phyloP scores from a whole-genome alignment of 495 filamentous ascomycete species.

The Terfezia claveryi region DNA sequence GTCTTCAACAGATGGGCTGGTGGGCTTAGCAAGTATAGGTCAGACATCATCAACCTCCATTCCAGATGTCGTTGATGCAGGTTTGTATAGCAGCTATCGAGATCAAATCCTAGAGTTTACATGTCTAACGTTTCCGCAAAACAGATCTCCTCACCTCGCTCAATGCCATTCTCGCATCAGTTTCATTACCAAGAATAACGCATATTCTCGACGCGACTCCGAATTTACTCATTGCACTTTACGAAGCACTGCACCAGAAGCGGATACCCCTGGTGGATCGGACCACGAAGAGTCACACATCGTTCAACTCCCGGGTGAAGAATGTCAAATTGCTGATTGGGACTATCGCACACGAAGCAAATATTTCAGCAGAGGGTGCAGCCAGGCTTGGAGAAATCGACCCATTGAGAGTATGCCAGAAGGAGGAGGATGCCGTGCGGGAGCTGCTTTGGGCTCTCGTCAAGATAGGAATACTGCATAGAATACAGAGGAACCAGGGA shows the following conservation, averaged over 20 bases:
- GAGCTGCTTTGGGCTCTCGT: neutral
- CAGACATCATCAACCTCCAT: neutral
- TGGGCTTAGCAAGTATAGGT: neutral
- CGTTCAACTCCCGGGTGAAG: slow-evolving; percentile 7
- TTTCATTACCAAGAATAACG: slow-evolving; percentile 8
- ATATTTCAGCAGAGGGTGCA: slow-evolving; percentile 34
- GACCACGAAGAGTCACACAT: neutral
- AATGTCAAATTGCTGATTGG: slow-evolving; percentile 46
- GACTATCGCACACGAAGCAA: slow-evolving; percentile 38
- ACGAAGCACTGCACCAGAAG: slow-evolving; percentile 10
- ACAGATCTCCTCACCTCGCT: slow-evolving; percentile 7
- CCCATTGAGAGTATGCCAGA: slow-evolving; percentile 12
- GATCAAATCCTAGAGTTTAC: neutral
- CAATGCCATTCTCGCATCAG: slow-evolving; percentile 10
- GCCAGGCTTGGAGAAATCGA: slow-evolving; percentile 8
- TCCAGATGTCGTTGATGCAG: neutral
- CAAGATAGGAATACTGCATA: neutral
- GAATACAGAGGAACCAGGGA: neutral
- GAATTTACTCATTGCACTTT: slow-evolving; percentile 12
- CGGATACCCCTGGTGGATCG: slow-evolving; percentile 11
- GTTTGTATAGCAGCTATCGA: neutral
- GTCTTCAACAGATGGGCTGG: neutral
- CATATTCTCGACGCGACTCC: slow-evolving; percentile 15
- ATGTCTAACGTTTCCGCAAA: neutral
- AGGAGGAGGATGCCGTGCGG: slow-evolving; percentile 5